Evolutionary conservation across 495 filamentous ascomycete genomes (phyloP), one percentile per base, ranked within the genome.

Genomic region (Aspergillus wentii): DNA sequence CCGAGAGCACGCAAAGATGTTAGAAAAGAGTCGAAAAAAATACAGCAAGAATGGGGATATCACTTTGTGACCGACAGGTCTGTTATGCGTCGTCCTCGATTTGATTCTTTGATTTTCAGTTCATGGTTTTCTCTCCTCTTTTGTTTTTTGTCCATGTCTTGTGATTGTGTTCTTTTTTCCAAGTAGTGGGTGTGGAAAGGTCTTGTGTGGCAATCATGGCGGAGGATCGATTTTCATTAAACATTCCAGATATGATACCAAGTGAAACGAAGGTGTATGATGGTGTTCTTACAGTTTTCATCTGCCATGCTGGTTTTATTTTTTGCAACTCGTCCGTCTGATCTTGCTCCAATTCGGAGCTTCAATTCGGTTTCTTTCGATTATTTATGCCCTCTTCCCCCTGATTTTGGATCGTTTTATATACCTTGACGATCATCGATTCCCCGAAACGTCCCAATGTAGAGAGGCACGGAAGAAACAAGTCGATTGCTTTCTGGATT

Each of bases 1-100:
- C 57, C 49, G 51, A 61, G 38, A 40, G 46, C 39, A 61, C 51
- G 56, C 56, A 60, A 27, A 56, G 51, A 51, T 51, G 54, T 46
- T 48, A 56, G 49, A 29, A 50, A 46, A 45, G 55, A 52, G 49
- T 54, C 44, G 46, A 51, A 57, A 55, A 41, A 56, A 54, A 61
- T 52, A 45, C 44, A 61, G 56, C 22, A 25, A n/a, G 18, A 17
- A 33, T 17, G 31, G 31, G 22, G 22, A 25, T 25, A 10, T 6
- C 10, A 25, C 22, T 25, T 6, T 29, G 16, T 17, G 17, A 17
- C 19, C 19, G 31, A 5, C 13, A 33, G 3, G 16, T 33, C 18
- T 33, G 16, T 10, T 33, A 18, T 18, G 11, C 31, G n/a, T 17
- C 16, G 6, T 33, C 11, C 18, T 33, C 9, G 16, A n/a, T 17